A percentile compares a stretch with the other conserved stretches of the same genome.
Conservation (phyloP, 108 stramenopile genomes). For the Skeletonema costatum region DNA sequence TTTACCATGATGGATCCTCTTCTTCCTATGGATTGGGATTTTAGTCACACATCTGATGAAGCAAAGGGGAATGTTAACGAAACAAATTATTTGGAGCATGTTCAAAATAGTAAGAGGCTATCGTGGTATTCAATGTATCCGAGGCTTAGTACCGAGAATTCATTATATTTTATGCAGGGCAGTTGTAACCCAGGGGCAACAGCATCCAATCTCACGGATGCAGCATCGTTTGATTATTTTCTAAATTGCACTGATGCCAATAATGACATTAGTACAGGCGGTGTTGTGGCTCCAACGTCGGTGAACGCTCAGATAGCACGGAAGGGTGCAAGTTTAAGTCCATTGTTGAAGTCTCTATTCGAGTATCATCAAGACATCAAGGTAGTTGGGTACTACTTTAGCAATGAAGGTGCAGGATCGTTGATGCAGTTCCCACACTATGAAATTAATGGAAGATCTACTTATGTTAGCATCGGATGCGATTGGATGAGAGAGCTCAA, state of each 20-base stretch:
- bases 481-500: slow-evolving; percentile 59
- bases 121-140: slow-evolving; percentile 15
- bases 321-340: slow-evolving; percentile 40
- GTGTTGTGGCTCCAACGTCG: slow-evolving; percentile 35
- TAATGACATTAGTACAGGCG: slow-evolving; percentile 50
- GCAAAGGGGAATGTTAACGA: slow-evolving; percentile 35
- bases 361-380: slow-evolving; percentile 47
- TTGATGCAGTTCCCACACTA: slow-evolving; percentile 38
- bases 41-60: slow-evolving; percentile 22
- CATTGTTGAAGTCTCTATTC: slow-evolving; percentile 54
- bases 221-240: slow-evolving; percentile 16
- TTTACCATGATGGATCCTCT: slow-evolving; percentile 15
- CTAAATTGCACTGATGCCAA: slow-evolving; percentile 52
- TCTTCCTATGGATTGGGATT: slow-evolving; percentile 60
- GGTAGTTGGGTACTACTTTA: slow-evolving; percentile 43
- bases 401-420: slow-evolving; percentile 59
- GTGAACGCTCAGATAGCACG: slow-evolving; percentile 33
- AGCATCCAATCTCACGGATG: not conserved
- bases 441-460: not conserved
- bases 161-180: slow-evolving; percentile 52
- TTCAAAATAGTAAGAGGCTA: slow-evolving; percentile 6
- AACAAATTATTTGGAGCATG: slow-evolving; percentile 43
- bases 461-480: slow-evolving; percentile 54
- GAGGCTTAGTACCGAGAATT: slow-evolving; percentile 33
- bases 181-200: slow-evolving; percentile 51